Conservation (phyloP, 1,284 basidiomycete species). For the Apiotrichum sp. region DNA sequence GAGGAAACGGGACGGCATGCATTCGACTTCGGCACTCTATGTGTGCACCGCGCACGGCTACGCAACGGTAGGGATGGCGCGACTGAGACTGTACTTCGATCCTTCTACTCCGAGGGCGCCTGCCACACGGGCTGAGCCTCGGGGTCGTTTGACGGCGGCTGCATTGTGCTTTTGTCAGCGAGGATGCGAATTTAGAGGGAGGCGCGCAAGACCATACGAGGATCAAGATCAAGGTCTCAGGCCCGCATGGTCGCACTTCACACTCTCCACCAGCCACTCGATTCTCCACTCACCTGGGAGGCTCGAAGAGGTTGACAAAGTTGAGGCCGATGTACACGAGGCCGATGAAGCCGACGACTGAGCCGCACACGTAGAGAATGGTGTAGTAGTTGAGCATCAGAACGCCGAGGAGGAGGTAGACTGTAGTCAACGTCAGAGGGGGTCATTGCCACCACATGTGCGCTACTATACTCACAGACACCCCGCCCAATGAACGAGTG, state of each 20-base stretch:
- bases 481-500: constrained; percentile 47
- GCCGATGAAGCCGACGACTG: constrained; percentile 38
- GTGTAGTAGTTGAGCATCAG: constrained; percentile 47
- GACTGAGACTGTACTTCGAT: too few species aligned
- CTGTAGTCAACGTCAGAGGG: constrained; percentile 14
- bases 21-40: too few species aligned
- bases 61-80: too few species aligned
- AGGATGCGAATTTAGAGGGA: too few species aligned
- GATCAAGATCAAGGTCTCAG: too few species aligned
- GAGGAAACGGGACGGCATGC: too few species aligned
- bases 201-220: too few species aligned
- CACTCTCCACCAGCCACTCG: too few species aligned
- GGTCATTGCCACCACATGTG: too few species aligned
- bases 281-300: constrained; percentile 40
- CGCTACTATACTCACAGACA: constrained; percentile 38
- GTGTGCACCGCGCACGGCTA: too few species aligned
- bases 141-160: constrained; percentile 25
- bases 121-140: constrained; percentile 40
- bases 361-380: constrained; percentile 44
- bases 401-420: constrained; percentile 46
- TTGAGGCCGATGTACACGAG: constrained; percentile 40
- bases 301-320: constrained; percentile 41
- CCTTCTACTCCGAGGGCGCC: constrained; percentile 5
- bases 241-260: too few species aligned
- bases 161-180: constrained; percentile 27